Conservation (phyloP, 176 grass and related monocot genomes). For the Aegilops sharonensis region DNA sequence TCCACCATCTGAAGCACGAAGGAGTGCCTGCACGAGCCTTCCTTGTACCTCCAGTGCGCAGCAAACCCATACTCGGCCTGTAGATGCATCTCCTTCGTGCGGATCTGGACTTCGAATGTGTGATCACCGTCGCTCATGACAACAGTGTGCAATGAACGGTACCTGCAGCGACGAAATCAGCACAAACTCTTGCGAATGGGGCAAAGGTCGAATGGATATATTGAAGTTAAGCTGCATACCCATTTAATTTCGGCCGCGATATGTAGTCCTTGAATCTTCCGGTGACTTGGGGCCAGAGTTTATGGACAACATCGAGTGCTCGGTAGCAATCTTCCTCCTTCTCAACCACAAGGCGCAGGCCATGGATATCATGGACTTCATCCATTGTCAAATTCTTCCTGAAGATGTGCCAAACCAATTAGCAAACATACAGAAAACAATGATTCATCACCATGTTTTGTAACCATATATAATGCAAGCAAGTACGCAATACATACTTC, state of each 20-base stretch:
- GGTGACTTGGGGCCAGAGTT: conserved; percentile 57
- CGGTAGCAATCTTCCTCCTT: conserved; percentile 82
- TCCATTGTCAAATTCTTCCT: conserved; percentile 86
- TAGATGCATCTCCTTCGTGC: conserved; percentile 88
- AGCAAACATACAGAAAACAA: conserved; percentile 1
- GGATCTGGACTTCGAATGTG: conserved; percentile 91
- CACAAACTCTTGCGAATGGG: neutral
- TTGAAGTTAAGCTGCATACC: conserved; percentile 37
- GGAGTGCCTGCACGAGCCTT: conserved; percentile 60
- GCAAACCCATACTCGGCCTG: conserved; percentile 93
- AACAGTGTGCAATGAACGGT: conserved; percentile 75
- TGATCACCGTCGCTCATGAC: conserved; percentile 50
- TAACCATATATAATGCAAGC: conserved; percentile 1
- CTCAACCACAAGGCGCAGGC: conserved; percentile 81
- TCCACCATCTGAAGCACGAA: conserved; percentile 91
- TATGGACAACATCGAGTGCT: conserved; percentile 71
- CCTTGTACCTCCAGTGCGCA: conserved; percentile 95
- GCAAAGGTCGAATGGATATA: neutral
- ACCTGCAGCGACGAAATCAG: conserved; percentile 68
- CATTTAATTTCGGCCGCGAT: conserved; percentile 67
- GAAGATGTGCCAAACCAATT: neutral
- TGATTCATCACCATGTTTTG: neutral
- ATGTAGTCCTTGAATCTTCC: conserved; percentile 96
- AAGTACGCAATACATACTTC: conserved; percentile 48
- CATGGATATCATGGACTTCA: conserved; percentile 91